Base-by-base conservation (phyloP, 306 rosid species). In the Spatholobus suberectus region DNA sequence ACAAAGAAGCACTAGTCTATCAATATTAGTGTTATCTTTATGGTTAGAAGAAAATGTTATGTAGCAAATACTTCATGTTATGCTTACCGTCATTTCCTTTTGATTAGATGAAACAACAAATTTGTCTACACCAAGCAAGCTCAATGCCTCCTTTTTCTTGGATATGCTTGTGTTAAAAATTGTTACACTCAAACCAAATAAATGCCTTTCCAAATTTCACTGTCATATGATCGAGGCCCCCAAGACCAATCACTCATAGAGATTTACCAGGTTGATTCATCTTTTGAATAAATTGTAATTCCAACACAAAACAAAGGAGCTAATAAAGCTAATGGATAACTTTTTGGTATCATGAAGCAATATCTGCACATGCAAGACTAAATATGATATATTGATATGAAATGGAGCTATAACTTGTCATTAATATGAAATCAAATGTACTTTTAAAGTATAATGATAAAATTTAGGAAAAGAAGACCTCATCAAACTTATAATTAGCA, bases 221-320 rank as follows among this genome's bases (percentile, higher is more conserved):
- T 5, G 97, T 96, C 94, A 93, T 85, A 81, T 94, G 98, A 68
- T 97, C 97, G 11, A 94, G 98, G 82, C 97, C 98, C 63, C 97
- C 98, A 40, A 94, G 97, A 40, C 96, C 98, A 78, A 94, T 84
- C 87, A 94, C 97, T 32, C 97, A 97, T 1, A 94, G 90, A 70
- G 97, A 90, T 79, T 94, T 91, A 29, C 98, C 98, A 6, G 98
- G 93, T 80, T 91, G 93, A 80, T 92, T 92, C 98, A 94, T 94
- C 65, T 89, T 90, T 81, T 92, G 97, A 35, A 88, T 92, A 94
- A 43, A 94, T 93, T 18, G 98, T 94, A 47, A 94, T 85, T 77
- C 98, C 98, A 75, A 95, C 98, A 81, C 98, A 95, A 63, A 95
- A 97, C 86, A 95, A 77, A 85, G 98, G 98, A 68, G 95, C 98